Evolutionary conservation across 2,329 filamentous ascomycete species (phyloP).

Genomic region (Rugonectria rugulosa): DNA sequence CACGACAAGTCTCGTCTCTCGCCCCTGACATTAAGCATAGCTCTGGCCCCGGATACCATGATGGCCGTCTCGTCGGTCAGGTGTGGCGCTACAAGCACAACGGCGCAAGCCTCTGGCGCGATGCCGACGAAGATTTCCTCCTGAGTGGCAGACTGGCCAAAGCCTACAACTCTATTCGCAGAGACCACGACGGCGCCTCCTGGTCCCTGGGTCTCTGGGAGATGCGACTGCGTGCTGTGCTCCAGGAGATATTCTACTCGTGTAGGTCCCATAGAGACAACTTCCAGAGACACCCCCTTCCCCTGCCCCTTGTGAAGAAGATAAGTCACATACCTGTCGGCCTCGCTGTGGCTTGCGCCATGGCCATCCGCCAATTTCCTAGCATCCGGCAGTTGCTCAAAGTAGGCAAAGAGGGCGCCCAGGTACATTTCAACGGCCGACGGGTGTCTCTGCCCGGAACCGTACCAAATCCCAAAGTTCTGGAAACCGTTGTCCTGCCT

Average conservation of each 20-base stretch:
- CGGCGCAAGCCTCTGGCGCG: slow-evolving; percentile 44
- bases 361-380: slow-evolving; percentile 4
- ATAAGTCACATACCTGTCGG: slow-evolving; percentile 24
- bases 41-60: slow-evolving; percentile 37
- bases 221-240: slow-evolving; percentile 38
- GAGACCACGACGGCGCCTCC: slow-evolving; percentile 42
- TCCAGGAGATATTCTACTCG: slow-evolving; percentile 24
- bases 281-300: background rate
- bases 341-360: background rate
- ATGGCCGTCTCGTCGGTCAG: slow-evolving; percentile 38
- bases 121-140: slow-evolving; percentile 47
- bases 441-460: slow-evolving; percentile 41
- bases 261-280: slow-evolving; percentile 20
- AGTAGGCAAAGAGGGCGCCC: slow-evolving; percentile 40
- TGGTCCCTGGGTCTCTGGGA: slow-evolving; percentile 32
- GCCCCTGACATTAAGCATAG: slow-evolving; percentile 41
- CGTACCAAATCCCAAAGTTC: slow-evolving; percentile 46
- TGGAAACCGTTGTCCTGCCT: slow-evolving; percentile 37
- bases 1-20: slow-evolving; percentile 41
- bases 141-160: slow-evolving; percentile 47
- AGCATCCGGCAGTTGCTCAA: slow-evolving; percentile 27
- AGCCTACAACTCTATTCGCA: slow-evolving; percentile 45
- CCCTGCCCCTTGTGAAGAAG: slow-evolving; percentile 27
- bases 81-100: slow-evolving; percentile 44
- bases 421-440: slow-evolving; percentile 42